Base-by-base conservation (phyloP, 495 filamentous ascomycete genomes). In the Daldinia bambusicola region DNA sequence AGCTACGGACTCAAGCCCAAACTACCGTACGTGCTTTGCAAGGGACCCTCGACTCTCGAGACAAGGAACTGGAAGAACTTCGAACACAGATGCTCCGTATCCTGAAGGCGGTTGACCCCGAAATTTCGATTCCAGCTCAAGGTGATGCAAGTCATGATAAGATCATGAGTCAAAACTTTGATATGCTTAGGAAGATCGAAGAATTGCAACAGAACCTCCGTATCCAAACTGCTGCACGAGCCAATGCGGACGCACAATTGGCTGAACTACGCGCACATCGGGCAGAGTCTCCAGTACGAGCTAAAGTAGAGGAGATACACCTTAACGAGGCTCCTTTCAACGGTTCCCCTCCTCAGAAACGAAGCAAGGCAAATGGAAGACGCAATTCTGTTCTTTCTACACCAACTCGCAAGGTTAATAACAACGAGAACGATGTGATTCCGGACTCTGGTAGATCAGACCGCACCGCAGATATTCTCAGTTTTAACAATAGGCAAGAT, bases 401-500 rank as follows among this genome's bases (percentile, higher is more conserved):
- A 0, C 92, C 93, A 10, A 90, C 90, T 56, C 86, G 91, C 48
- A 87, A 91, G 37, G 85, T 91, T 67, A 87, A 89, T 40, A 88
- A 90, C 60, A 87, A 90, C 60, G 87, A 90, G 0, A 89, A 91
- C 61, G 84, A 85, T 18, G 70, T 78, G 37, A 72, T 81, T 30
- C 83, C 89, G 55, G 92, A 97, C 78, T 97, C 95, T 34, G 88
- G 87, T 60, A 89, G 92, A 34, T 97, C 94, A 13, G 95, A 99
- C 74, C 86, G 89, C 32, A 97, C 95, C 0, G 90, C 94, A 41
- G 95, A 98, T 78, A 94, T 93, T 48, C 85, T 94, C 53, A 90
- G 92, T 67, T 96, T 92, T 80, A 93, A 96, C 75, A 92, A 91
- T 71, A 89, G 91, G 14, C 93, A 97, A 90, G 95, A 99, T 74